These are phyloP conservation scores for Mortierella polycephala DNA, from an alignment of 371 early-diverging fungal species.

Conservation along the genomic window DNA sequence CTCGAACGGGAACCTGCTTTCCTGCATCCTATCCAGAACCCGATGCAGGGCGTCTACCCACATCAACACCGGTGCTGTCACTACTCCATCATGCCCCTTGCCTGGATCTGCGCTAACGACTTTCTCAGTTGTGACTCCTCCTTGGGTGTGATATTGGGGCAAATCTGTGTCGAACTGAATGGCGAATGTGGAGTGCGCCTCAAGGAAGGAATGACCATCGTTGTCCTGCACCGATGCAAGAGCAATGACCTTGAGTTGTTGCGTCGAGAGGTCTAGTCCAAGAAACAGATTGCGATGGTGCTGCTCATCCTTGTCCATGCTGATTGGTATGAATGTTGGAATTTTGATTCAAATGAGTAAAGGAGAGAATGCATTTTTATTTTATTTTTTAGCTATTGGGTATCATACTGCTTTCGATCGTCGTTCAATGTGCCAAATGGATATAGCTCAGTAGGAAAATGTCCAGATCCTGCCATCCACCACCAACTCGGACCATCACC, in stretches of 20 bases:
- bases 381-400: too few species aligned
- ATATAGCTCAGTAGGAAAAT: conserved; percentile 65
- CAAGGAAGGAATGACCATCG: not conserved
- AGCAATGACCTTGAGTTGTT: conserved; percentile 78
- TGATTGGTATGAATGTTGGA: too few species aligned
- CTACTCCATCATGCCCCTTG: conserved; percentile 51
- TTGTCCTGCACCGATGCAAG: conserved; percentile 56
- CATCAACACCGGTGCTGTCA: conserved; percentile 79
- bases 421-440: too few species aligned
- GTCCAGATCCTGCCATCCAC: conserved; percentile 73
- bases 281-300: conserved; percentile 52
- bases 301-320: not conserved
- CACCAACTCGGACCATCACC: conserved; percentile 68
- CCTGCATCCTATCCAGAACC: conserved; percentile 61
- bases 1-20: conserved; percentile 33
- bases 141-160: conserved; percentile 30
- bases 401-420: too few species aligned
- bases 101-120: not conserved
- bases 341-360: too few species aligned
- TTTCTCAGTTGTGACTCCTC: conserved; percentile 29
- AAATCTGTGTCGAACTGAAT: conserved; percentile 42
- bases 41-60: conserved; percentile 83
- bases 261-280: conserved; percentile 83
- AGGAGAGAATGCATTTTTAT: too few species aligned
- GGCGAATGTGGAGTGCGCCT: conserved; percentile 28